Conservation (phyloP, 805 yeast genomes). For the Schizosaccharomyces lindneri region DNA sequence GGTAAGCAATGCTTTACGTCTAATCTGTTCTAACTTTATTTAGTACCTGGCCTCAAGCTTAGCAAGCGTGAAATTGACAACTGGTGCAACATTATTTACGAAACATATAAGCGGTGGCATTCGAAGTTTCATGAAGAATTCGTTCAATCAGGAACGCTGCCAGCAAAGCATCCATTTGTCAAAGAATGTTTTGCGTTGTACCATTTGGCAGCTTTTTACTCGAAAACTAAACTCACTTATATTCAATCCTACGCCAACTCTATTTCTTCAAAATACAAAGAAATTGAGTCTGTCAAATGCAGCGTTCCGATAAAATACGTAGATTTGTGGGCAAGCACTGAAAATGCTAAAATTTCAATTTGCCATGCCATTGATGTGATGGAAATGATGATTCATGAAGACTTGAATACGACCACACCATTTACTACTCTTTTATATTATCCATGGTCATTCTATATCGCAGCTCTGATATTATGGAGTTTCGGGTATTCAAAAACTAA, state of each 20-base stretch:
- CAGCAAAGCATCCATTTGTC: not conserved
- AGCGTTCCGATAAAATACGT: not conserved
- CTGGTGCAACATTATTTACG: not conserved
- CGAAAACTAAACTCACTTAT: not conserved
- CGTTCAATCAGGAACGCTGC: not conserved
- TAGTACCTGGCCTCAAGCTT: not conserved
- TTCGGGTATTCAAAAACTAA: not conserved
- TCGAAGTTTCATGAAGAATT: not conserved
- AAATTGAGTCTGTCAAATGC: not conserved
- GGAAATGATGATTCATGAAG: not conserved
- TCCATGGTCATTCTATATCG: not conserved
- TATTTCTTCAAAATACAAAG: not conserved
- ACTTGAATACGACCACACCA: not conserved
- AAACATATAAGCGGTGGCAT: not conserved
- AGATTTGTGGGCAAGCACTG: not conserved
- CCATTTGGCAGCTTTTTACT: not conserved
- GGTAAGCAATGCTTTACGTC: not conserved
- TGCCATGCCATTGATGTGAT: not conserved
- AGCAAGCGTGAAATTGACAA: not conserved
- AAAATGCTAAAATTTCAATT: not conserved
- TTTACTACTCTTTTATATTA: not conserved
- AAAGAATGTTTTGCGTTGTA: not conserved
- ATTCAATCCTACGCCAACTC: not conserved
- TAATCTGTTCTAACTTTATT: not conserved
- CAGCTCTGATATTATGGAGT: not conserved